A percentile compares a stretch with the other conserved stretches of the same genome.
Conservation (phyloP, 371 early-diverging fungal genomes). For the Capillidium heterosporum region DNA sequence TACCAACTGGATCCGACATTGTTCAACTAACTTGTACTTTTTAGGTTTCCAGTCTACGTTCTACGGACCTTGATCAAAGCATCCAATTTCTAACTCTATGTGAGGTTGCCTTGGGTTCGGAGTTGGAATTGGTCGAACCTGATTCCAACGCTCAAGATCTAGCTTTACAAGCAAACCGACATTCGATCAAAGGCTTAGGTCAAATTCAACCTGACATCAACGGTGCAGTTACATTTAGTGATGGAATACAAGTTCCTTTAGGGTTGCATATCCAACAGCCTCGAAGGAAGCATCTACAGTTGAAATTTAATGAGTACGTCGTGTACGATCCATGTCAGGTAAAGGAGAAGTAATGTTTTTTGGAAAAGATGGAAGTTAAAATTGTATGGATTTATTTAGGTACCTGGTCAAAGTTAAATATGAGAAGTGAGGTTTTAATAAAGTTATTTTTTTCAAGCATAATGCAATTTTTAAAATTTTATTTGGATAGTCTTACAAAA, state of each 20-base stretch:
- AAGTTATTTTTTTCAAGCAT: too few species aligned
- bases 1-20: constrained; percentile 33
- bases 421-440: too few species aligned
- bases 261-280: too few species aligned
- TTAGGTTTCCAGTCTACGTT: too few species aligned
- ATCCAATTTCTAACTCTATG: constrained; percentile 40
- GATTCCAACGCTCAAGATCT: constrained; percentile 29
- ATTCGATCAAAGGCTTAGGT: constrained; percentile 35
- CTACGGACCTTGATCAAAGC: too few species aligned
- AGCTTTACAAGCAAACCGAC: constrained; percentile 15
- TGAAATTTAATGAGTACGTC: background rate
- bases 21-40: constrained; percentile 10
- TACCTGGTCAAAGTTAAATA: background rate
- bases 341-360: background rate
- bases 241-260: too few species aligned
- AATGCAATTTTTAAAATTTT: too few species aligned
- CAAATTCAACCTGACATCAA: constrained; percentile 22
- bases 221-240: constrained; percentile 11
- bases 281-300: too few species aligned
- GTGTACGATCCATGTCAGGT: background rate
- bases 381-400: background rate
- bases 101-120: constrained; percentile 39
- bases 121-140: constrained; percentile 17
- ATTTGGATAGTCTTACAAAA: too few species aligned
- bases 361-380: background rate